Conservation (phyloP, 2,329 filamentous ascomycete species). For the Beauveria bassiana region DNA sequence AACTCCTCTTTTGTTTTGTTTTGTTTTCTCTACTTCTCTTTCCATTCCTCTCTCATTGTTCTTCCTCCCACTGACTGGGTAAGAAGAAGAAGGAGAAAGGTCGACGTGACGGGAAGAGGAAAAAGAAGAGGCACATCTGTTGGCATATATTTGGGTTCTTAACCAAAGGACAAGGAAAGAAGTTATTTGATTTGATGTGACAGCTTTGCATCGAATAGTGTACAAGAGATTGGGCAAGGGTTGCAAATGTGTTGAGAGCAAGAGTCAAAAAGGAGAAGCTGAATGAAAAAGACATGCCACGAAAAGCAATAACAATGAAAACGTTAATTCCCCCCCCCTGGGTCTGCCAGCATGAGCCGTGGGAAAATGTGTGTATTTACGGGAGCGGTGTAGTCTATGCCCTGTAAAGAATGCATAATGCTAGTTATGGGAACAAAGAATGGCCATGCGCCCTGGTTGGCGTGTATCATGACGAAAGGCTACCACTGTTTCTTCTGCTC, state of each 20-base stretch:
- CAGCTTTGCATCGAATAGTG: background rate
- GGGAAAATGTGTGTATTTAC: background rate
- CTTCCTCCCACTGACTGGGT: background rate
- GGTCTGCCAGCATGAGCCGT: no score
- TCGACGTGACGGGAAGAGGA: background rate
- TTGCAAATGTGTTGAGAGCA: background rate
- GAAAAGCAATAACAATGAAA: constrained; percentile 4
- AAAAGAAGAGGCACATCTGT: background rate
- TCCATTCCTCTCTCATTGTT: background rate
- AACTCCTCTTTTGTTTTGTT: constrained; percentile 3
- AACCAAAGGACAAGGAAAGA: background rate
- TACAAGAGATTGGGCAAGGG: background rate
- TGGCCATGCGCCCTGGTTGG: background rate
- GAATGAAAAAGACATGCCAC: background rate
- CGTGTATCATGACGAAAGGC: background rate
- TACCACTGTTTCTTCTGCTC: background rate
- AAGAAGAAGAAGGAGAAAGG: background rate
- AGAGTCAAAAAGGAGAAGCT: background rate
- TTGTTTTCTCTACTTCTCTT: background rate
- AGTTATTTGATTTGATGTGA: background rate
- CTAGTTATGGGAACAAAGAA: background rate
- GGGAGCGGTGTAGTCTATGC: background rate
- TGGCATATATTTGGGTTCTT: constrained; percentile 3
- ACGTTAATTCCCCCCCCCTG: constrained; percentile 1
- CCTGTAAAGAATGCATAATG: background rate